Evolutionary conservation across 225 moss, liverwort and hornwort genomes (phyloP), one percentile per base, ranked within the genome.

Genomic region (Anthoceros angustus): DNA sequence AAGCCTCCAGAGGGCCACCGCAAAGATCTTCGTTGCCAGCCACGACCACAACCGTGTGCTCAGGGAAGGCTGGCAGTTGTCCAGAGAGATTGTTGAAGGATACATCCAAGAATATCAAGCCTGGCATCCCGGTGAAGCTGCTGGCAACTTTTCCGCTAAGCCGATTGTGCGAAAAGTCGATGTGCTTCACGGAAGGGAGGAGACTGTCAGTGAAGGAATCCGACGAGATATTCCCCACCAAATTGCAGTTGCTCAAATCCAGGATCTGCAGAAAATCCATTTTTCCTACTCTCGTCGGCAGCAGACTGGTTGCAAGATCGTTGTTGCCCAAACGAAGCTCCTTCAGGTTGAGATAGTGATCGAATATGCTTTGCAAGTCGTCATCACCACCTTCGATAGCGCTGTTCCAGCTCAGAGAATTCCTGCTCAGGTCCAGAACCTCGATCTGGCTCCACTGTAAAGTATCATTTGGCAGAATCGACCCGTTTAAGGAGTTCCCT

Each of bases 61-160:
- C 12, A 10, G 40, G 40, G 40, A 70, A 43, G 3, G 25, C 15
- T 5, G 70, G 16, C 42, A 63, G 70, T 10, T 25, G 38, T 9
- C 72, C 72, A 9, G 72, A 66, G 2, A 72, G 61, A 10, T 32
- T 4, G 50, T 71, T 71, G 71, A 49, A 46, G 40, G 72, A 65
- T 32, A 72, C 20, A 39, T 72, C 60, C 5, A 72, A 26, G n/a
- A 21, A 14, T 3, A 12, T 62, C 67, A 67, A 12, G 10, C 18
- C 10, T 4, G 66, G 67, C 66, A 72, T 66, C 9, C n/a, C 42
- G 1, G 20, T 50, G 24, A 67, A 41, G 4, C n/a, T 60, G 4
- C 15, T 43, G 0, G 60, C 39, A 20, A 72, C 66, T n/a, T 55
- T 11, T 7, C 72, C 72, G 6, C n/a, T 18, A 23, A 72, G 60